Evolutionary conservation across 1,139 yeast genomes (phyloP).

Genomic region (Hemisphaericaspora lyxosophila): DNA sequence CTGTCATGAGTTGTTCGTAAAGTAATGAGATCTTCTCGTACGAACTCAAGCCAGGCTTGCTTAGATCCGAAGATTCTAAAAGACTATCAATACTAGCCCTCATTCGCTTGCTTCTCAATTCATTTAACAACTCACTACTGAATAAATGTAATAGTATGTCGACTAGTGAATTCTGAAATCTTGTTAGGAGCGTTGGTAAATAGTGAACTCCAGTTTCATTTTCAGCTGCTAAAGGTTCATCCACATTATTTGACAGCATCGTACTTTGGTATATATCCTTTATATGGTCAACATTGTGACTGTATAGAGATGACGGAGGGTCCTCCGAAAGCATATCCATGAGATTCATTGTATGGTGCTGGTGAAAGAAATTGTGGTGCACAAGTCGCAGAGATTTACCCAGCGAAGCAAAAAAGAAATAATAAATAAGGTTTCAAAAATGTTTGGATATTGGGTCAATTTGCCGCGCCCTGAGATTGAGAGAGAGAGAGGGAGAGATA

Average conservation of each 20-base stretch:
- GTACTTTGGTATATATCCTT: background rate
- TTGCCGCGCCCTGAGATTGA: too few relatives aligned
- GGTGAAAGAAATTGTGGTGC: background rate
- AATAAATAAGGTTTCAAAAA: background rate
- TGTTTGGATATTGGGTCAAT: too few relatives aligned
- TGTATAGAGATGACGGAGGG: conserved; percentile 17
- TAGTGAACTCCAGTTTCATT: conserved; percentile 35
- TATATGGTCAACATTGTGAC: conserved; percentile 5
- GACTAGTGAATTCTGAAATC: conserved; percentile 54
- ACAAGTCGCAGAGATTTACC: too few relatives aligned
- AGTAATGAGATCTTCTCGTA: conserved; percentile 29
- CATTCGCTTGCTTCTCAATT: conserved; percentile 23
- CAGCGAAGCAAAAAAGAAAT: background rate
- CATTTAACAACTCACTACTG: conserved; percentile 40
- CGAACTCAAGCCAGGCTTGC: conserved; percentile 14
- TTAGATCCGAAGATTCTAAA: conserved; percentile 22
- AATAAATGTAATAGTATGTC: conserved; percentile 57
- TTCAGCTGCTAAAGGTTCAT: background rate
- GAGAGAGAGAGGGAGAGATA: too few relatives aligned
- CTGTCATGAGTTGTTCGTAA: conserved; percentile 48
- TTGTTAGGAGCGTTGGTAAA: conserved; percentile 56
- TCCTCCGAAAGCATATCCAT: conserved; percentile 36
- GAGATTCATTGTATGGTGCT: conserved; percentile 28
- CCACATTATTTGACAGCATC: background rate
- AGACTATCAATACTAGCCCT: conserved; percentile 40